These are phyloP conservation scores for Rutidosis leptorrhynchoides DNA, from an alignment of 129 eudicot genomes.

Conservation along the genomic window DNA sequence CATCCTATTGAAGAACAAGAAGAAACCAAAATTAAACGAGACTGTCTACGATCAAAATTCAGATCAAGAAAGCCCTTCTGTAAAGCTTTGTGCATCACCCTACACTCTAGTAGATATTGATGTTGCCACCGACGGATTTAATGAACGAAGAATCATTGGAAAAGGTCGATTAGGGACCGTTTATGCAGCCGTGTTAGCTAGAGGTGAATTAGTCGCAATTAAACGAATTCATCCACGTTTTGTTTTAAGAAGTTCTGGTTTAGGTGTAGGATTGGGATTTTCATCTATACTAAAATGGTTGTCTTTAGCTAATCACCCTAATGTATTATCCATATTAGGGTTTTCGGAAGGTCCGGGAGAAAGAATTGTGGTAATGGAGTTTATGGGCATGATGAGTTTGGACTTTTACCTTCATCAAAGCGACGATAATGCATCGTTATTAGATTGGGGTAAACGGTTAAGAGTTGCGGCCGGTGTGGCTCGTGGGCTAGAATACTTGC, in stretches of 20 bases:
- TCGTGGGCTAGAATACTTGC: constrained; percentile 79
- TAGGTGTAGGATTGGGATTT: constrained; percentile 42
- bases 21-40: constrained; percentile 27
- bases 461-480: constrained; percentile 75
- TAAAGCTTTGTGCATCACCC: constrained; percentile 41
- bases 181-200: constrained; percentile 54
- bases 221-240: constrained; percentile 68
- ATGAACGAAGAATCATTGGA: constrained; percentile 55
- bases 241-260: constrained; percentile 56
- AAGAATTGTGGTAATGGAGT: constrained; percentile 71
- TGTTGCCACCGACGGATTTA: constrained; percentile 81
- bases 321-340: constrained; percentile 70
- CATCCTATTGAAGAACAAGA: constrained; percentile 47
- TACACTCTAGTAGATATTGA: constrained; percentile 65
- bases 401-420: constrained; percentile 71
- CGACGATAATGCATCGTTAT: constrained; percentile 41
- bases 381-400: constrained; percentile 66
- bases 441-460: constrained; percentile 71
- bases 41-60: constrained; percentile 27
- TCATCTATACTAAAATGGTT: constrained; percentile 53
- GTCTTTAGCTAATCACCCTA: constrained; percentile 62
- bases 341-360: constrained; percentile 89
- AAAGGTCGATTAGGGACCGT: constrained; percentile 72
- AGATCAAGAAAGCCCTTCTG: constrained; percentile 39
- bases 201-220: constrained; percentile 61